Percentiles rank a stretch among this genome's conserved stretches.
phyloP scores from a whole-genome alignment of 352 stramenopile species.

The Aphanomyces astaci region DNA sequence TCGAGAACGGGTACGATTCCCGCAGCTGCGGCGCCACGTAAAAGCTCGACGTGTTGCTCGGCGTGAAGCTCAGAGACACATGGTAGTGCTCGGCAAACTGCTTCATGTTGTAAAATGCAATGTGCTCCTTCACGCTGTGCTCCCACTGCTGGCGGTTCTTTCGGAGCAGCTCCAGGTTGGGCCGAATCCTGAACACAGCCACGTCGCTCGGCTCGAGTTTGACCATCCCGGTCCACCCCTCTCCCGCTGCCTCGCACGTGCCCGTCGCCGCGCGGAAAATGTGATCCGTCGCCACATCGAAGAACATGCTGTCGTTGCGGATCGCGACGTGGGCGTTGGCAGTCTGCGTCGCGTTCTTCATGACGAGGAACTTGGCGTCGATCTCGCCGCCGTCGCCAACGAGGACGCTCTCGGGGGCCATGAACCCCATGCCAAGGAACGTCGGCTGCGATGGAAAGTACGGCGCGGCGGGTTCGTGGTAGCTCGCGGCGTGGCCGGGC shows the following conservation, averaged over 20 bases:
- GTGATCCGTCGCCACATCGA: constrained; percentile 60
- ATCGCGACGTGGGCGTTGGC: constrained; percentile 58
- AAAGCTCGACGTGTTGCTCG: constrained; percentile 71
- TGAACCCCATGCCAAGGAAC: constrained; percentile 77
- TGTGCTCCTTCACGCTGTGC: constrained; percentile 81
- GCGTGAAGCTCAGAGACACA: constrained; percentile 79
- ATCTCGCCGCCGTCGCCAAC: constrained; percentile 25
- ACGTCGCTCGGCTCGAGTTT: constrained; percentile 50
- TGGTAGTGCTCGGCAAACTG: constrained; percentile 86
- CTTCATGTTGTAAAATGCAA: constrained; percentile 86
- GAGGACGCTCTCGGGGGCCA: constrained; percentile 61
- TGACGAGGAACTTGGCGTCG: constrained; percentile 51
- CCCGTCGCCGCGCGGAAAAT: constrained; percentile 57
- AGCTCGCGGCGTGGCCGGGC: constrained; percentile 28
- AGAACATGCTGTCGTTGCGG: constrained; percentile 83
- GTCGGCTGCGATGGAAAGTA: constrained; percentile 44
- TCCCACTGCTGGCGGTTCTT: constrained; percentile 81
- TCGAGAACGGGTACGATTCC: constrained; percentile 76
- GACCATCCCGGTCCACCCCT: constrained; percentile 43
- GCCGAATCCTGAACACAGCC: constrained; percentile 60
- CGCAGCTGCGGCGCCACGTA: constrained; percentile 77
- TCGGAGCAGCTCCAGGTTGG: constrained; percentile 56
- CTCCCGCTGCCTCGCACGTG: too few relatives aligned
- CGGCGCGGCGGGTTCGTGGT: constrained; percentile 20
- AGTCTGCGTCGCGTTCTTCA: constrained; percentile 65